Conservation (phyloP, 306 rosid species). For the Sphenostylis stenocarpa region DNA sequence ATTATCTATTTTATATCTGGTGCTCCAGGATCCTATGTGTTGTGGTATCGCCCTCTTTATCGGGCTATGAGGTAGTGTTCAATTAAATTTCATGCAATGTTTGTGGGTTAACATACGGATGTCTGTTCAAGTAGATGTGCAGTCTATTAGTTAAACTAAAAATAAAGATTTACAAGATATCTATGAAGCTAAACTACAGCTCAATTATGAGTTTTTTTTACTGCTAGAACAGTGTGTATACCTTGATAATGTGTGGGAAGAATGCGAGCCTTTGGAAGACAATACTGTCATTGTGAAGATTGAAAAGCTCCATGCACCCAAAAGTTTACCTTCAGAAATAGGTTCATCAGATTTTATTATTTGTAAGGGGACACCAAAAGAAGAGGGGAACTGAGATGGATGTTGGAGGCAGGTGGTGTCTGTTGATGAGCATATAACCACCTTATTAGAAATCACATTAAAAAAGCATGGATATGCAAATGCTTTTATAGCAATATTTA, state of each 20-base stretch:
- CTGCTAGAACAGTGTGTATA: slow-evolving; percentile 14
- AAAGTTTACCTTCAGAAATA: background rate
- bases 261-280: slow-evolving; percentile 11
- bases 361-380: background rate
- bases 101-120: slow-evolving; percentile 26
- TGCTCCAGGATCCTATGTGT: slow-evolving; percentile 73
- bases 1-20: slow-evolving; percentile 72
- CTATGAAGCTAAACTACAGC: slow-evolving; percentile 1
- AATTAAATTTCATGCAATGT: slow-evolving; percentile 8
- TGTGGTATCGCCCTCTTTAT: slow-evolving; percentile 99
- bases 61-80: slow-evolving; percentile 84
- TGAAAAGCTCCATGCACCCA: slow-evolving; percentile 7
- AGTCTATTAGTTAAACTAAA: slow-evolving; percentile 20
- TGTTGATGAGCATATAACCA: background rate
- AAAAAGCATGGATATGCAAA: slow-evolving; percentile 10
- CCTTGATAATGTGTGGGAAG: slow-evolving; percentile 15
- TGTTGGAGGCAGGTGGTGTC: background rate
- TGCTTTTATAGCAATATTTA: slow-evolving; percentile 19
- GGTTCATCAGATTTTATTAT: background rate
- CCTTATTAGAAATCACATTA: background rate
- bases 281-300: slow-evolving; percentile 13
- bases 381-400: background rate
- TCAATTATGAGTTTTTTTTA: slow-evolving; percentile 21
- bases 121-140: slow-evolving; percentile 25
- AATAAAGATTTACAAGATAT: background rate